Percentiles rank a stretch among this genome's conserved stretches.
Evolutionary conservation across 441 rosid genomes (phyloP).

Genomic region (Breynia disticha): DNA sequence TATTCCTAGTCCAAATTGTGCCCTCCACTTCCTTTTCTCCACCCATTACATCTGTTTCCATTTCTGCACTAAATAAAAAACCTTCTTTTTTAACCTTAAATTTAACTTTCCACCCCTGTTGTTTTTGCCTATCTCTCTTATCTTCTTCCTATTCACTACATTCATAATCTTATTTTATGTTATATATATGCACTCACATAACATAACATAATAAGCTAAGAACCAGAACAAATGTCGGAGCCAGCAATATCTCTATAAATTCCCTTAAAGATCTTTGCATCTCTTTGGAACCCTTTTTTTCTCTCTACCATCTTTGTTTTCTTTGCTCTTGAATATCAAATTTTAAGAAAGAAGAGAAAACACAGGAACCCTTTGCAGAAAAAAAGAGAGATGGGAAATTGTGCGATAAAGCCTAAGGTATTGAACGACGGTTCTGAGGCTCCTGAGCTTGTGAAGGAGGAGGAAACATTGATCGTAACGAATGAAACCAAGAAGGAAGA

Average conservation of each 20-base stretch:
- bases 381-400: constrained; percentile 52
- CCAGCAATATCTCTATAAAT: constrained; percentile 4
- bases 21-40: background rate
- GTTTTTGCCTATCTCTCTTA: too few relatives aligned
- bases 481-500: constrained; percentile 13
- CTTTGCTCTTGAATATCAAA: background rate
- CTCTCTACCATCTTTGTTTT: constrained; percentile 7
- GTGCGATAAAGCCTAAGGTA: constrained; percentile 64
- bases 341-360: too few relatives aligned
- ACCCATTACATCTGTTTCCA: background rate
- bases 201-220: background rate
- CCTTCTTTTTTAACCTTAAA: too few relatives aligned
- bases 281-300: constrained; percentile 1
- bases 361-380: background rate
- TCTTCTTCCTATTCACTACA: too few relatives aligned
- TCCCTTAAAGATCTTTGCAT: constrained; percentile 1
- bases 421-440: constrained; percentile 30
- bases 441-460: constrained; percentile 12
- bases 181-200: background rate
- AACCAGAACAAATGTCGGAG: constrained; percentile 27
- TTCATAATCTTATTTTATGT: background rate
- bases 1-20: too few relatives aligned
- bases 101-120: too few relatives aligned
- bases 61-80: too few relatives aligned
- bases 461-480: background rate